phyloP scores from a whole-genome alignment of 2,329 filamentous ascomycete genomes.

The Penicillium sp. region DNA sequence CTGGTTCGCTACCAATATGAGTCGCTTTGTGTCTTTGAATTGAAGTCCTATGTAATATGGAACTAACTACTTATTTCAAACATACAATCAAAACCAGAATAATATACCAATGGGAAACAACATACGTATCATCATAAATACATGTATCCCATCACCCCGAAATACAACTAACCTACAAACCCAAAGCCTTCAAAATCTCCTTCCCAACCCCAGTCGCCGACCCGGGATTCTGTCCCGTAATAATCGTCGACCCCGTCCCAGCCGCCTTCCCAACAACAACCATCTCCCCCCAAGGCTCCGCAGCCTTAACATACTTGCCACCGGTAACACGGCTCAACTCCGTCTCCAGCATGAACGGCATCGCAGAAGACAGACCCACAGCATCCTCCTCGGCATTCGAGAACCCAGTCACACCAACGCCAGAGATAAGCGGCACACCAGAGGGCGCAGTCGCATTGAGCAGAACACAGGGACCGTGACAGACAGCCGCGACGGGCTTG shows the following conservation, averaged over 20 bases:
- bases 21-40: slow-evolving; percentile 12
- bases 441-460: slow-evolving; percentile 45
- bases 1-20: slow-evolving; percentile 20
- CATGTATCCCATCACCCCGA: no score
- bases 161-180: slow-evolving; percentile 8
- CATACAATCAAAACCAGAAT: background rate
- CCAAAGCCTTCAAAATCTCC: slow-evolving; percentile 41
- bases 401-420: slow-evolving; percentile 47
- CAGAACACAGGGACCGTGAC: slow-evolving; percentile 48
- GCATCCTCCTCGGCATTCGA: slow-evolving; percentile 49
- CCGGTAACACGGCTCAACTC: slow-evolving; percentile 41
- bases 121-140: no score
- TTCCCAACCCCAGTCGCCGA: slow-evolving; percentile 45
- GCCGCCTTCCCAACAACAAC: slow-evolving; percentile 38
- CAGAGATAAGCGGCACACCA: slow-evolving; percentile 42
- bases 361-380: slow-evolving; percentile 36
- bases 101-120: background rate
- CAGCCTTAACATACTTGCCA: slow-evolving; percentile 47
- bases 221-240: slow-evolving; percentile 51
- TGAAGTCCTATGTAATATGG: background rate
- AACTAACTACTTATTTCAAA: background rate
- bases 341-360: slow-evolving; percentile 50
- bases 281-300: slow-evolving; percentile 45
- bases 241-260: slow-evolving; percentile 34
- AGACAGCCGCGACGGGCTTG: slow-evolving; percentile 52